Conservation (phyloP, 2,329 filamentous ascomycete species). For the Cryphonectria nitschkei region DNA sequence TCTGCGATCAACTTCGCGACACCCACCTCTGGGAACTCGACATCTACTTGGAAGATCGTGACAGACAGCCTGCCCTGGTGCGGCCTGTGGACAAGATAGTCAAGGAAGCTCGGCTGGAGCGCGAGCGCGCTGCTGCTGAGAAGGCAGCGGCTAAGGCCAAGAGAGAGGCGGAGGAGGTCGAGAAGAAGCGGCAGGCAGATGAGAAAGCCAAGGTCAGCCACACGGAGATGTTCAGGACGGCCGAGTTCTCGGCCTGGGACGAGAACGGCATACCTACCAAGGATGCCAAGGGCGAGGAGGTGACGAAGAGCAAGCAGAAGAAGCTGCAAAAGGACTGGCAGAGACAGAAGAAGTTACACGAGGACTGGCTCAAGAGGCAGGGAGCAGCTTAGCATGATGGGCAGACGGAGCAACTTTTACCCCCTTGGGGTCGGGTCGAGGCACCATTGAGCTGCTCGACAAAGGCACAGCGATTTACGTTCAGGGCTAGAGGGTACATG, state of each 20-base stretch:
- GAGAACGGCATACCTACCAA: constrained; percentile 65
- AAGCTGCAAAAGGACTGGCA: constrained; percentile 74
- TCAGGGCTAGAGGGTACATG: background rate
- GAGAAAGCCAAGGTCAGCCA: constrained; percentile 38
- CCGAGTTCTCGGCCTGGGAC: constrained; percentile 65
- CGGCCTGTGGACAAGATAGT: constrained; percentile 65
- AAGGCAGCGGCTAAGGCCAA: constrained; percentile 47
- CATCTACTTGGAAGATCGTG: constrained; percentile 72
- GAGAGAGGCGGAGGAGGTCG: constrained; percentile 41
- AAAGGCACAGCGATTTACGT: background rate
- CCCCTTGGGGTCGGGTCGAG: background rate
- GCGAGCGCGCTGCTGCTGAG: constrained; percentile 54
- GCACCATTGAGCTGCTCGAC: background rate
- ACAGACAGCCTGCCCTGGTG: constrained; percentile 61
- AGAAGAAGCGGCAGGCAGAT: constrained; percentile 45
- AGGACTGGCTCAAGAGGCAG: constrained; percentile 47
- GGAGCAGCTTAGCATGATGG: constrained; percentile 11
- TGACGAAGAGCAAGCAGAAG: constrained; percentile 68
- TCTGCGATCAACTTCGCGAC: constrained; percentile 69
- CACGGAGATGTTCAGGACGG: constrained; percentile 41
- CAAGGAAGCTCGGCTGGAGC: constrained; percentile 56
- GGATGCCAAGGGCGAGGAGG: constrained; percentile 63
- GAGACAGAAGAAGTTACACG: constrained; percentile 69
- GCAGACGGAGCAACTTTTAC: background rate
- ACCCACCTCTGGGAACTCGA: constrained; percentile 66